A percentile compares a stretch with the other conserved stretches of the same genome.
These are phyloP conservation scores for Suhomyces atakaporum DNA, from an alignment of 1,139 yeast genomes.

Conservation along the genomic window DNA sequence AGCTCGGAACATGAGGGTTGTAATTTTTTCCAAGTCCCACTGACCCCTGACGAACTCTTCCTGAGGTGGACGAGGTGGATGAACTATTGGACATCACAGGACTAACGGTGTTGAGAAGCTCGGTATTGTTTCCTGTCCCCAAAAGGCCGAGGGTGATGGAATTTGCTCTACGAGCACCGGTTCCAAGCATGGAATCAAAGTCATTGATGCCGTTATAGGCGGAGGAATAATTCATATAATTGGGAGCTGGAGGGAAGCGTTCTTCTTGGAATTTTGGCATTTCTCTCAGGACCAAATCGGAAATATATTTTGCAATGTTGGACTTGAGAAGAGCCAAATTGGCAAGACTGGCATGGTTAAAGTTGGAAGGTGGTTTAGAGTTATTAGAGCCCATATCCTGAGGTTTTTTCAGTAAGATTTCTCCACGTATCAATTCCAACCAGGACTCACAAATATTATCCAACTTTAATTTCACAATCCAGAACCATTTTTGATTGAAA, in stretches of 20 bases:
- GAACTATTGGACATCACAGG: constrained; percentile 11
- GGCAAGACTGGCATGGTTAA: constrained; percentile 13
- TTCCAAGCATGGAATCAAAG: constrained; percentile 11
- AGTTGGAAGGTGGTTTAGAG: constrained; percentile 6
- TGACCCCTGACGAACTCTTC: constrained; percentile 6
- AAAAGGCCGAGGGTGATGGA: constrained; percentile 17
- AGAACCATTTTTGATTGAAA: constrained; percentile 31
- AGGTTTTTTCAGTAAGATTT: constrained; percentile 12
- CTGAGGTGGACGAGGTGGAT: constrained; percentile 6
- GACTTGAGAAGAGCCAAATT: constrained; percentile 20
- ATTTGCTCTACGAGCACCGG: constrained; percentile 14
- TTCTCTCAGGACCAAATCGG: constrained; percentile 21
- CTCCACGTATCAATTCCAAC: constrained; percentile 22
- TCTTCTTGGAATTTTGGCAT: constrained; percentile 12
- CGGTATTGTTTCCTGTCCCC: constrained; percentile 8
- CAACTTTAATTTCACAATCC: constrained; percentile 27
- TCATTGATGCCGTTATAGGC: constrained; percentile 12
- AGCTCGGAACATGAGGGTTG: constrained; percentile 7
- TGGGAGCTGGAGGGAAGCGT: constrained; percentile 7
- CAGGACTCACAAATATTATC: constrained; percentile 32
- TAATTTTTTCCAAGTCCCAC: constrained; percentile 7
- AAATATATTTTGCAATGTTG: constrained; percentile 19
- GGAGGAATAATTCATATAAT: constrained; percentile 13
- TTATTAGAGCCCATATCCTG: no score
- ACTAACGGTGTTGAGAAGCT: constrained; percentile 6